These are phyloP conservation scores for Allium sativum DNA, from an alignment of 106 monocot species.

Conservation along the genomic window DNA sequence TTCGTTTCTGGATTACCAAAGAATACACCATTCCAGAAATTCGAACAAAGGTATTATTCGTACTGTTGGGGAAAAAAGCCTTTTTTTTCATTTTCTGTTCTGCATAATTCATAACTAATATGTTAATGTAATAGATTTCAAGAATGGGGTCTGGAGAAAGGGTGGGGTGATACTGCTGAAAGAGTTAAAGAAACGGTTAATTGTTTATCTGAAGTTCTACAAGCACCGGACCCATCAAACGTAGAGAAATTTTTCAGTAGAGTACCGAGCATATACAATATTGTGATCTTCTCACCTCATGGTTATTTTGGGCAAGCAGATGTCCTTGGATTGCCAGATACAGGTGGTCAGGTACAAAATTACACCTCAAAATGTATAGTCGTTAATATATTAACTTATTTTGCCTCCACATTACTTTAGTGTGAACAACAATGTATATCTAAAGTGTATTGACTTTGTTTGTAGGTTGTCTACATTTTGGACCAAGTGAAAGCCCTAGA, in stretches of 20 bases:
- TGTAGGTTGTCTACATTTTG: constrained; percentile 75
- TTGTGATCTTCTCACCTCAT: constrained; percentile 83
- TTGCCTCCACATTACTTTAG: not conserved
- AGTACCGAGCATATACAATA: constrained; percentile 61
- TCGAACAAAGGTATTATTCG: constrained; percentile 63
- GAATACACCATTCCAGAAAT: constrained; percentile 68
- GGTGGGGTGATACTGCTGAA: constrained; percentile 90
- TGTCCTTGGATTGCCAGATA: constrained; percentile 94
- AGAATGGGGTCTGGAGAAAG: constrained; percentile 85
- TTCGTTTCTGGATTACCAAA: constrained; percentile 52
- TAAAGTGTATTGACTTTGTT: not conserved
- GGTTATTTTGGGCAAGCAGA: constrained; percentile 94
- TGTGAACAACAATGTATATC: not conserved
- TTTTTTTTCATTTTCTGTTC: not conserved
- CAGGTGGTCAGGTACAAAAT: constrained; percentile 77
- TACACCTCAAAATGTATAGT: not conserved
- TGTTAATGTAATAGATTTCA: constrained; percentile 44
- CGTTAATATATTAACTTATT: not conserved
- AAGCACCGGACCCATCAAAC: constrained; percentile 72
- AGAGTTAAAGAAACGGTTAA: constrained; percentile 60
- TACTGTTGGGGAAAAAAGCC: not conserved
- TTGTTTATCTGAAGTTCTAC: constrained; percentile 80
- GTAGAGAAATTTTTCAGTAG: constrained; percentile 78
- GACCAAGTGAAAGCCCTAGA: constrained; percentile 94
- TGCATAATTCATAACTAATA: not conserved